These are phyloP conservation scores for Hymenoscyphus repandus DNA, from an alignment of 2,329 filamentous ascomycete species.

Conservation along the genomic window DNA sequence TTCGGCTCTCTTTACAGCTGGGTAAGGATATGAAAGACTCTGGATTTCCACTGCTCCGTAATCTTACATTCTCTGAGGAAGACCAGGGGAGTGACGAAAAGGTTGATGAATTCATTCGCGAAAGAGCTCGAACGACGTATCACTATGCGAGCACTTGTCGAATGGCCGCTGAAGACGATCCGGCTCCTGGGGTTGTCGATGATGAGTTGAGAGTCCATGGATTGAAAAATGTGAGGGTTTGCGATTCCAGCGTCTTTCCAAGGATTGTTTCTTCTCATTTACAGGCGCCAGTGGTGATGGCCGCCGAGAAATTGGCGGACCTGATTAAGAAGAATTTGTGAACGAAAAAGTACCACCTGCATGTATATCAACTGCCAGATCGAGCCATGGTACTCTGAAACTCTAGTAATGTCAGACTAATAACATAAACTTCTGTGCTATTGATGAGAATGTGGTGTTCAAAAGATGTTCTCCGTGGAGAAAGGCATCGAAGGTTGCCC, in stretches of 20 bases:
- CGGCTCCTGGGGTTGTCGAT: neutral
- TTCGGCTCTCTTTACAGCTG: conserved; percentile 4
- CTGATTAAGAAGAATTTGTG: neutral
- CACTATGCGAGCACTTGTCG: neutral
- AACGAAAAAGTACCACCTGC: too few species aligned
- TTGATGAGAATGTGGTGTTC: too few species aligned
- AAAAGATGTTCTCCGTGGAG: too few species aligned
- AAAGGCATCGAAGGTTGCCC: too few species aligned
- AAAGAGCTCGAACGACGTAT: neutral
- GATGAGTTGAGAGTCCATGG: conserved; percentile 5
- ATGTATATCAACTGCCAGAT: too few species aligned
- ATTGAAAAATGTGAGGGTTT: neutral
- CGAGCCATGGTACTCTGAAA: too few species aligned
- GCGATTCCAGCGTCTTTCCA: conserved; percentile 2
- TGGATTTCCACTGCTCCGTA: conserved; percentile 1
- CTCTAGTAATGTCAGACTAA: too few species aligned
- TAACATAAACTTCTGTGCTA: too few species aligned
- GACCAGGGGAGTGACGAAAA: neutral
- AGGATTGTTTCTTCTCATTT: neutral
- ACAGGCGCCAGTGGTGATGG: neutral
- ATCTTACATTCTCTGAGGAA: conserved; percentile 1
- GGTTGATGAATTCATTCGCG: conserved; percentile 1
- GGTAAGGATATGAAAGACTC: conserved; percentile 4
- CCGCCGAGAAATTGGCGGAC: neutral
- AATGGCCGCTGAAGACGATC: neutral